Evolutionary conservation across 2,329 filamentous ascomycete genomes (phyloP), one percentile per base, ranked within the genome.

Genomic region (Ascochyta fabae): DNA sequence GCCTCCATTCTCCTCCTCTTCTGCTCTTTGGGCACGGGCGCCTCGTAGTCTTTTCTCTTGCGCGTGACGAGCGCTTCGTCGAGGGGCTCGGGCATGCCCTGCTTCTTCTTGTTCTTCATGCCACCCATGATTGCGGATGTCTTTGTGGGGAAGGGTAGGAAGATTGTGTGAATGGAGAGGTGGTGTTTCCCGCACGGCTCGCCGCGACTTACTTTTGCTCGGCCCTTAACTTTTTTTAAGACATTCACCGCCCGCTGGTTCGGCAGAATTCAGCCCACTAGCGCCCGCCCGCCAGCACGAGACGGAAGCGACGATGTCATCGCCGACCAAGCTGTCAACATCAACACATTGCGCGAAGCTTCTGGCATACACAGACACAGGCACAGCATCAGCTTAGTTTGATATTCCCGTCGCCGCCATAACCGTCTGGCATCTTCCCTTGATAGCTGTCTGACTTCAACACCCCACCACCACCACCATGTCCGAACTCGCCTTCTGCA

Each of bases 71-170:
- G 70, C 64, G 75, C 80, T 65, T 96, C 91, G 63, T 95, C 91
- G 64, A 97, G 84, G 62, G 89, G 84, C 70, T 89, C 86, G 49
- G 95, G 95, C 62, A 89, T 83, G 52, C 92, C 94, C 84, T 98
- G 95, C 80, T 97, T 97, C 77, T 93, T 91, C 88, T 97, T 96
- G 70, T 93, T 91, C 75, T 92, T 90, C 76, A 92, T 91, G 60
- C 87, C 86, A 81, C 92, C 93, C 93, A 96, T 96, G 36, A 62
- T 72, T 56, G 59, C 52, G 35, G 52, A 48, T 47, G 31, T 40
- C 34, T 50, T 3, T 29, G 12, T 10, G 12, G 12, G 29, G 12
- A 10, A 52, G 33, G 35, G 47, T 56, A 33, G 7, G 27, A 29
- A 27, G 33, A 34, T 50, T 39, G 35, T 47, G 31, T 12, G 26